A percentile compares a stretch with the other conserved stretches of the same genome.
phyloP scores from a whole-genome alignment of 495 filamentous ascomycete genomes.

The Delitschia confertaspora region DNA sequence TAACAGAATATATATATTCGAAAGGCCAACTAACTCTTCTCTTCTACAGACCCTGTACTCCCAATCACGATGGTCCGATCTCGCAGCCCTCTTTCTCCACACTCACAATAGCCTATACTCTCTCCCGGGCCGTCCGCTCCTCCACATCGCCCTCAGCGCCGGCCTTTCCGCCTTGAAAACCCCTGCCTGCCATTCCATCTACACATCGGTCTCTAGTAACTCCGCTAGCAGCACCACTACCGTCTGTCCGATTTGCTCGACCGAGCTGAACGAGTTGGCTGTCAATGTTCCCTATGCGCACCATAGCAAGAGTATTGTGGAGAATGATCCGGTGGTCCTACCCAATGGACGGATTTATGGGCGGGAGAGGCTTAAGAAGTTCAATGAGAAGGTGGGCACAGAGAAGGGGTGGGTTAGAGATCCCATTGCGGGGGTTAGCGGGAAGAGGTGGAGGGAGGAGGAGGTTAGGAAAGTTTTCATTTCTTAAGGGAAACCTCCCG shows the following conservation, averaged over 20 bases:
- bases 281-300: constrained; percentile 84
- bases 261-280: constrained; percentile 86
- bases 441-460: constrained; percentile 52
- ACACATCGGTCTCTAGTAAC: constrained; percentile 50
- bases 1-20: constrained; percentile 17
- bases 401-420: constrained; percentile 65
- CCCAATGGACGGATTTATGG: constrained; percentile 86
- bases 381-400: constrained; percentile 65
- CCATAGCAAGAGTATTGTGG: constrained; percentile 85
- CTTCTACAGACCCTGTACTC: constrained; percentile 59
- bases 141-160: constrained; percentile 84
- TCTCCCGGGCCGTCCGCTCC: constrained; percentile 72
- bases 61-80: constrained; percentile 57
- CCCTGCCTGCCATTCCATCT: constrained; percentile 76
- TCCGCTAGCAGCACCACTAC: constrained; percentile 50
- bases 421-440: constrained; percentile 43
- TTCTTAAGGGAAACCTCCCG: too few species aligned
- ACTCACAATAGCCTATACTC: constrained; percentile 82
- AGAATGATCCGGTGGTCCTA: constrained; percentile 74
- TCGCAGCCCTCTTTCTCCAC: constrained; percentile 73
- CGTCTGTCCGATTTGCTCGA: constrained; percentile 91
- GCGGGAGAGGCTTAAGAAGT: constrained; percentile 58
- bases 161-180: constrained; percentile 94
- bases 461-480: constrained; percentile 87
- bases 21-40: too few species aligned